Evolutionary conservation across 2,329 filamentous ascomycete species (phyloP).

Genomic region (Aspergillus chevalieri): DNA sequence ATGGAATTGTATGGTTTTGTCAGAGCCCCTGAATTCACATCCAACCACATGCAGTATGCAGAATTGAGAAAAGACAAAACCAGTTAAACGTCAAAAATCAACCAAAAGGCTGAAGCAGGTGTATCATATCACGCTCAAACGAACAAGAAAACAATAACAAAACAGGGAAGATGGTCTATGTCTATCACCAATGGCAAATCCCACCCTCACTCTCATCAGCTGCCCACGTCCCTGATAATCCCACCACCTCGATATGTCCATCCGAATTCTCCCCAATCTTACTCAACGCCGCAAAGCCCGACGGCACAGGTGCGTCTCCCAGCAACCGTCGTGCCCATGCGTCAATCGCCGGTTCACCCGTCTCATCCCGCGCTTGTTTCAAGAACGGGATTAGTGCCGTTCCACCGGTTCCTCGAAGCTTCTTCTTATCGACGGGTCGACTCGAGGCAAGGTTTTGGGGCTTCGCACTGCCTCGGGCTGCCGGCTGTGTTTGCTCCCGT

Average conservation of each 20-base stretch:
- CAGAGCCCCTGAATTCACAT: no score
- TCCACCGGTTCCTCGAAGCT: slow-evolving; percentile 82
- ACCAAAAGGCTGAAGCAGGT: neutral
- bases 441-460: slow-evolving; percentile 50
- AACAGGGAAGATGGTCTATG: neutral
- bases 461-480: slow-evolving; percentile 45
- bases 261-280: slow-evolving; percentile 50
- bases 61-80: no score
- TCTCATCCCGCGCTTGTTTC: slow-evolving; percentile 95
- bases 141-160: neutral
- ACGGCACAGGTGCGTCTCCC: slow-evolving; percentile 43
- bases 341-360: slow-evolving; percentile 79
- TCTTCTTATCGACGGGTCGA: slow-evolving; percentile 44
- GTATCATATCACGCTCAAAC: slow-evolving; percentile 1
- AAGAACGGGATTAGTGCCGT: slow-evolving; percentile 92
- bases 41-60: no score
- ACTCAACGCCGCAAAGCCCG: slow-evolving; percentile 40
- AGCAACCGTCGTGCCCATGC: slow-evolving; percentile 56
- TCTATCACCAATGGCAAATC: slow-evolving; percentile 48
- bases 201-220: slow-evolving; percentile 72
- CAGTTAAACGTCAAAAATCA: no score
- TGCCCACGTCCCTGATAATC: slow-evolving; percentile 80
- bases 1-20: no score
- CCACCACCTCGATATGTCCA: slow-evolving; percentile 55
- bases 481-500: slow-evolving; percentile 46